Evolutionary conservation across 306 rosid species (phyloP), one percentile per base, ranked within the genome.

Genomic region (Rosa rugosa): DNA sequence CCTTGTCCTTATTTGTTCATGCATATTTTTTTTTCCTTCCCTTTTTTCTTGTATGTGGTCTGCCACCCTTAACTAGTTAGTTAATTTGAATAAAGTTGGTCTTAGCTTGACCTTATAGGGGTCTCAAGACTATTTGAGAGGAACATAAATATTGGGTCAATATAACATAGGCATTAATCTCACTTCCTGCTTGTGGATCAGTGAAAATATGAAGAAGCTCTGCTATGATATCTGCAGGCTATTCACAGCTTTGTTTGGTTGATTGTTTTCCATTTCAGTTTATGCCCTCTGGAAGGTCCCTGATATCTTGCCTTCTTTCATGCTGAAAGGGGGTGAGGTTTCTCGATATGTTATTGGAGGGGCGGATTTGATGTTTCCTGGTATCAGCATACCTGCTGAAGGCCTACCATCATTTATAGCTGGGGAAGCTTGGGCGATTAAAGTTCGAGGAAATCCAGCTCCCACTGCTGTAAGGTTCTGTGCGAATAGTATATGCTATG

Each of bases 301-400:
- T 16, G 90, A 91, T 63, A 79, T 94, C 27, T 79, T 94, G 83
- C 97, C 98, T 69, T 84, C 88, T 84, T 94, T 94, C 85, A 50
- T 82, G 78, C 84, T 94, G 64, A 94, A 94, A 84, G 97, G 92
- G 40, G 97, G 99, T 20, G 97, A 88, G 88, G 99, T 94, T 60
- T 94, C 97, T 34, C 91, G 86, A 44, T 94, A 68, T 77, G 77
- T 94, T 75, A 89, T 94, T 13, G 97, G 97, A 38, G 99, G 99
- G 65, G 99, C 99, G 5, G 99, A 94, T 80, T 86, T 94, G 87
- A 94, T 94, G 99, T 94, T 94, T 84, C 99, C 99, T 0, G 99
- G 99, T 74, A 94, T 94, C 83, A 84, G 72, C 44, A 84, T 92
- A 47, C 97, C 97, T 74, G 82, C 88, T 11, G 90, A 94, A 75